phyloP scores from a whole-genome alignment of 306 rosid genomes.

The Clitoria ternatea region DNA sequence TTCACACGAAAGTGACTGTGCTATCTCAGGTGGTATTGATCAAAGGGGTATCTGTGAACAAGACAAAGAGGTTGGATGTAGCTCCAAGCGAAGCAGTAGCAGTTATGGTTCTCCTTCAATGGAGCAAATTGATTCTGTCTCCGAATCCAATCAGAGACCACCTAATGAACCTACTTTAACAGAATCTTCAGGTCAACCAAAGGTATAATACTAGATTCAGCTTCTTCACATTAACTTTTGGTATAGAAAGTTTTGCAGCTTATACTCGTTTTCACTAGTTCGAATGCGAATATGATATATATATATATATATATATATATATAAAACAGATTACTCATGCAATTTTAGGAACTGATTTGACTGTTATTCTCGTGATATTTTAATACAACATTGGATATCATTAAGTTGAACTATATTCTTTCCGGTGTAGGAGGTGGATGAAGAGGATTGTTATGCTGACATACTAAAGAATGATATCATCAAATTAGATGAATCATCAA shows the following conservation, averaged over 20 bases:
- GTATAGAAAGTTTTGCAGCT: too few relatives aligned
- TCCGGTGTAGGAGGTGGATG: conserved; percentile 44
- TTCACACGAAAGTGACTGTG: conserved; percentile 43
- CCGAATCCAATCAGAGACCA: conserved; percentile 48
- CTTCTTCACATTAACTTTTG: background rate
- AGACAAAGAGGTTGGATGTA: conserved; percentile 52
- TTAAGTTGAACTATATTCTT: background rate
- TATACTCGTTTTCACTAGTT: too few relatives aligned
- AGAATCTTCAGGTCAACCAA: conserved; percentile 38
- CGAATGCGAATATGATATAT: too few relatives aligned
- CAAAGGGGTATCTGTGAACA: conserved; percentile 32
- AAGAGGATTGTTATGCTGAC: conserved; percentile 78
- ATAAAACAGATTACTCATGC: too few relatives aligned
- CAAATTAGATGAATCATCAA: conserved; percentile 56
- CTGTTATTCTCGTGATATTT: too few relatives aligned
- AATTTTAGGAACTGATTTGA: too few relatives aligned
- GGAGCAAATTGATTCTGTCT: conserved; percentile 65
- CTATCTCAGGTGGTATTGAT: conserved; percentile 31
- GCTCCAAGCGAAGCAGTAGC: conserved; percentile 46
- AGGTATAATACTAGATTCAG: conserved; percentile 33
- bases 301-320: too few relatives aligned
- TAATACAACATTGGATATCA: background rate
- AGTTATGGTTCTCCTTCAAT: conserved; percentile 62
- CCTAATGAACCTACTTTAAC: conserved; percentile 35
- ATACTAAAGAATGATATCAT: conserved; percentile 82